These are phyloP conservation scores for Magnaporthiopsis incrustans DNA, from an alignment of 2,329 filamentous ascomycete genomes.

Conservation along the genomic window DNA sequence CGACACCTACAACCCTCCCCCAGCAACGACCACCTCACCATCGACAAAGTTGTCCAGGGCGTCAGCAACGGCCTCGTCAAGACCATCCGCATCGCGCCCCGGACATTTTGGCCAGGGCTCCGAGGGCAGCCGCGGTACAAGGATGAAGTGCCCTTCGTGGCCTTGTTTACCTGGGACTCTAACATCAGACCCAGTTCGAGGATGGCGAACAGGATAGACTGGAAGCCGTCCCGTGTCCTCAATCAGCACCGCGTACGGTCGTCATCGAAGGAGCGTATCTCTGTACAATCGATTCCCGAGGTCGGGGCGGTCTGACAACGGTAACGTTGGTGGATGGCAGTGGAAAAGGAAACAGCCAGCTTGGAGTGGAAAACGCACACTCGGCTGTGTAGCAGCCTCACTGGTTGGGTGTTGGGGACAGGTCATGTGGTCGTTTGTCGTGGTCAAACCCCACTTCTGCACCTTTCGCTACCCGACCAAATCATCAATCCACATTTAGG, in stretches of 20 bases:
- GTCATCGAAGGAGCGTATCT: too few species aligned
- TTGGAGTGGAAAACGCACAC: too few species aligned
- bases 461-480: not conserved
- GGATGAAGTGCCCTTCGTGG: not conserved
- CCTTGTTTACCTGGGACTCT: conserved; percentile 4
- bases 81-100: conserved; percentile 4
- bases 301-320: not conserved
- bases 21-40: not conserved
- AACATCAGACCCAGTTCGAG: conserved; percentile 1
- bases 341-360: too few species aligned
- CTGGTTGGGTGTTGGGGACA: not conserved
- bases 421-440: not conserved
- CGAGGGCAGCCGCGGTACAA: not conserved
- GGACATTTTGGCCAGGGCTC: conserved; percentile 5
- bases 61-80: conserved; percentile 5
- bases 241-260: too few species aligned
- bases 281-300: not conserved
- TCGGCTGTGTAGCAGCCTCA: too few species aligned
- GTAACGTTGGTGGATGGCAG: not conserved
- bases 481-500: not conserved
- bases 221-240: not conserved
- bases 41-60: conserved; percentile 3
- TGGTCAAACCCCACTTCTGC: not conserved
- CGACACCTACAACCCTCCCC: conserved; percentile 5
- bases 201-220: conserved; percentile 4